Base-by-base conservation (phyloP, 345 rosid genomes). In the Pseudoturritis turrita region DNA sequence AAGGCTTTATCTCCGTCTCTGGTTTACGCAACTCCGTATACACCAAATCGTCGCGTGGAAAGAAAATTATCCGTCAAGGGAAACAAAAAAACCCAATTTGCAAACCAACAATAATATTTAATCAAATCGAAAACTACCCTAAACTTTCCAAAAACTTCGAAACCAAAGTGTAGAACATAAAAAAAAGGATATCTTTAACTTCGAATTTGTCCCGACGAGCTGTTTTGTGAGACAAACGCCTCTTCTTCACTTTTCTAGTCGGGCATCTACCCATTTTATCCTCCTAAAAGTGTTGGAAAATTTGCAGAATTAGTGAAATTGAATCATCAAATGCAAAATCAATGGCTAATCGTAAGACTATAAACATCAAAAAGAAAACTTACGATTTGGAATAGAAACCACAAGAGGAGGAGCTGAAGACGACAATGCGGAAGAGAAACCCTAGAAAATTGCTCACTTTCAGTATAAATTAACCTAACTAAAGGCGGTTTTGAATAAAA, bases 201-300 rank as follows among this genome's bases (percentile, higher is more conserved):
- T 81, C 86, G 77, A 95, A 91, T 75, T 91, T 95, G 75, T 89
- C 62, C 29, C 89, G 90, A 15, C 98, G 92, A 65, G 96, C 96
- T 10, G 96, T 79, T 76, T 91, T 91, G 84, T 91, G 98, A 54
- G 98, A 89, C 80, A 76, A 83, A 67, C 97, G 83, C 81, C 99
- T 82, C 92, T 88, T 95, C 94, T 91, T 95, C 64, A 91, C 96
- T 65, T 91, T 91, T 81, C 98, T 84, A 62, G 81, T 85, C 10
- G 91, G 96, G 52, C 89, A 89, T 66, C 85, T 89, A 7, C 96
- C 91, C 84, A 86, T 88, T 79, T 47, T 62, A 29, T 31, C 13
- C 61, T 63, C 66, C 60, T 43, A 18, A 2, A 5, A 52, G 9
- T 12, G 4, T 6, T 35, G 5, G 6, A 6, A 1, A 5, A 10